A percentile compares a stretch with the other conserved stretches of the same genome.
These are phyloP conservation scores for Graphilbum sp. DNA, from an alignment of 2,329 filamentous ascomycete species.

Conservation along the genomic window DNA sequence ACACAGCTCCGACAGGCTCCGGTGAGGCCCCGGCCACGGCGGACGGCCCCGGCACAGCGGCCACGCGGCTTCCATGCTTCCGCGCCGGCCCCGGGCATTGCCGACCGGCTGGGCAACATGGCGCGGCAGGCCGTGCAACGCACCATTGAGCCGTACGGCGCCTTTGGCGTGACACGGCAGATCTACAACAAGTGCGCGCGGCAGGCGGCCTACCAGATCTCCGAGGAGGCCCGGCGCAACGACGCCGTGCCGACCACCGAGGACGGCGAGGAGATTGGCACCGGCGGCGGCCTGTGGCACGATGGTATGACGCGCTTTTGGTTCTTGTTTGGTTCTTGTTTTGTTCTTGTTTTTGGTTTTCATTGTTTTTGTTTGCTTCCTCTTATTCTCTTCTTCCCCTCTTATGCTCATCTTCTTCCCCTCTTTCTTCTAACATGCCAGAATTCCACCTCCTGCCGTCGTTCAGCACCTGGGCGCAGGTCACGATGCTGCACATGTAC, in stretches of 20 bases:
- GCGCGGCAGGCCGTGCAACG: conserved; percentile 9
- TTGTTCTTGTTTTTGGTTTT: not conserved
- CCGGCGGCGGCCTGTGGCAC: conserved; percentile 66
- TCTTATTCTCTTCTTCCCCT: not conserved
- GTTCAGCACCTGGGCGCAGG: conserved; percentile 90
- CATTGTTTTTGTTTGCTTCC: not conserved
- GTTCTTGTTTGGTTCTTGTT: not conserved
- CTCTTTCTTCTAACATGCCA: conserved; percentile 19
- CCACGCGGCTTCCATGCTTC: conserved; percentile 5
- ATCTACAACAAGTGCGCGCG: conserved; percentile 60
- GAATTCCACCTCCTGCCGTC: conserved; percentile 67
- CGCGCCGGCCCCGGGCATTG: conserved; percentile 1
- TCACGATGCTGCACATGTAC: conserved; percentile 95
- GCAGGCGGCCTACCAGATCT: conserved; percentile 63
- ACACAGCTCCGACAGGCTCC: too few relatives aligned
- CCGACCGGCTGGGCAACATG: conserved; percentile 8
- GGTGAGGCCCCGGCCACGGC: not conserved
- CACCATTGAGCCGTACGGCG: conserved; percentile 39
- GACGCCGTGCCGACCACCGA: conserved; percentile 53
- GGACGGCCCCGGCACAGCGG: not conserved
- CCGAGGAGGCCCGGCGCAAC: conserved; percentile 47
- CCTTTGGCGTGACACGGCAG: conserved; percentile 62
- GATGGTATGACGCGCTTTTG: conserved; percentile 36
- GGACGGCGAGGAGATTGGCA: conserved; percentile 69
- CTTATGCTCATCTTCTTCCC: too few relatives aligned